Conservation (phyloP, 164 flowering plant species). For the Tetracentron sinense region DNA sequence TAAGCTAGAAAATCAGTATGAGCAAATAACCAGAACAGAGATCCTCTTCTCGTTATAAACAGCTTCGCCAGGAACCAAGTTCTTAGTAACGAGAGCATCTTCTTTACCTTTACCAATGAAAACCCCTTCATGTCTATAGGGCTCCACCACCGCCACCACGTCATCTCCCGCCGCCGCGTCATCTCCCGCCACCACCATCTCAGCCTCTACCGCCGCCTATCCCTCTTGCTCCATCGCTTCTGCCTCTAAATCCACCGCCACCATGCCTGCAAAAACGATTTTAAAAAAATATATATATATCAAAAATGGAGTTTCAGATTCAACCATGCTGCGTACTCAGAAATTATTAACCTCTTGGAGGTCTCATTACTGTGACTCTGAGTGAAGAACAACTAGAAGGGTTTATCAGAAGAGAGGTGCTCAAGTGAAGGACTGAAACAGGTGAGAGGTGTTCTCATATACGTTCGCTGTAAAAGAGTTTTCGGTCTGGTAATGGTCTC, state of each 20-base stretch:
- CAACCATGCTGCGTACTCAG: too few species aligned
- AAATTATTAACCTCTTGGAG: conserved; percentile 26
- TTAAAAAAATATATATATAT: background rate
- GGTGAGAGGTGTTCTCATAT: too few species aligned
- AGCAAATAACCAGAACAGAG: conserved; percentile 67
- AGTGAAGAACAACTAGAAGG: too few species aligned
- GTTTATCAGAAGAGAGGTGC: too few species aligned
- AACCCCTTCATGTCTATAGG: conserved; percentile 86
- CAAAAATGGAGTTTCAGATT: background rate
- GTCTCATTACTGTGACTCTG: too few species aligned
- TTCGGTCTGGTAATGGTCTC: too few species aligned
- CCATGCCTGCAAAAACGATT: too few species aligned
- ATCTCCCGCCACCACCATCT: conserved; percentile 46
- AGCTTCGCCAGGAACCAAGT: conserved; percentile 81
- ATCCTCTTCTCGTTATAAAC: conserved; percentile 92
- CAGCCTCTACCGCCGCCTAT: conserved; percentile 40
- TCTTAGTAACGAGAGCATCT: conserved; percentile 89
- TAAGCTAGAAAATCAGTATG: too few species aligned
- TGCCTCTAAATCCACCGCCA: conserved; percentile 32
- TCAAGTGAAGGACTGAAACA: too few species aligned
- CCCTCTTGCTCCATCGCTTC: conserved; percentile 45
- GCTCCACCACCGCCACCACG: conserved; percentile 85
- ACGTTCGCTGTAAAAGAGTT: too few species aligned
- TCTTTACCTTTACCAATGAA: conserved; percentile 93
- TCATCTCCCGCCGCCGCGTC: conserved; percentile 74